Conservation (phyloP, 345 rosid genomes). For the Cardamine resedifolia region DNA sequence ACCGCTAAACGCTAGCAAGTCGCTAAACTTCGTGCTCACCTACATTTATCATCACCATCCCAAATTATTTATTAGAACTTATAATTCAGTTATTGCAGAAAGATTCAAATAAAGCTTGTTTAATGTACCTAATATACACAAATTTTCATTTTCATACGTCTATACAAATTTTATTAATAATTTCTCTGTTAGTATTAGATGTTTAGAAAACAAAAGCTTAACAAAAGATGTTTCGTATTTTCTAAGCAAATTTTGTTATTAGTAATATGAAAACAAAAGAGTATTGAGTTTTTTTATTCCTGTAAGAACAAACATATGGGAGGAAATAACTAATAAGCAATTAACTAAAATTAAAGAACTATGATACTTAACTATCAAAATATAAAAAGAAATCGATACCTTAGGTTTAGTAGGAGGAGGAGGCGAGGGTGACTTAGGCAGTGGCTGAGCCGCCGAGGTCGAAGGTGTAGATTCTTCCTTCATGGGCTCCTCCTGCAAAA, state of each 20-base stretch:
- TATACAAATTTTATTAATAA: background rate
- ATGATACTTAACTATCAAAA: background rate
- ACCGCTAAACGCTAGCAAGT: conserved; percentile 74
- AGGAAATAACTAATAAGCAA: background rate
- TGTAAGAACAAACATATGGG: background rate
- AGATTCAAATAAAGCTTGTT: background rate
- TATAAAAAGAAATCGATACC: conserved; percentile 9
- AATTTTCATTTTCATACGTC: background rate
- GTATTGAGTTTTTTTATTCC: too few relatives aligned
- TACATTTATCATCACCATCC: conserved; percentile 19
- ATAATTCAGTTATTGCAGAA: background rate
- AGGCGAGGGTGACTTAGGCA: conserved; percentile 26
- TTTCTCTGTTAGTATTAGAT: background rate
- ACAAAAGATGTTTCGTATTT: background rate
- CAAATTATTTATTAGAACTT: background rate
- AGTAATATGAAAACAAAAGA: background rate
- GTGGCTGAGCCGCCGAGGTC: conserved; percentile 31
- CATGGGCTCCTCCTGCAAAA: conserved; percentile 26
- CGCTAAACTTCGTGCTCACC: conserved; percentile 60
- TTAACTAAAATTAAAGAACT: background rate
- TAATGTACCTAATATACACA: background rate
- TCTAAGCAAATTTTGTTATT: background rate
- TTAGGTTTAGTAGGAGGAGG: conserved; percentile 38
- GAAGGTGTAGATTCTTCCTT: conserved; percentile 33
- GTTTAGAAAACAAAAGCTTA: background rate